Percentiles rank a stretch among this genome's conserved stretches.
These are phyloP conservation scores for Aspergillus sp. DNA, from an alignment of 2,329 filamentous ascomycete species.

Conservation along the genomic window DNA sequence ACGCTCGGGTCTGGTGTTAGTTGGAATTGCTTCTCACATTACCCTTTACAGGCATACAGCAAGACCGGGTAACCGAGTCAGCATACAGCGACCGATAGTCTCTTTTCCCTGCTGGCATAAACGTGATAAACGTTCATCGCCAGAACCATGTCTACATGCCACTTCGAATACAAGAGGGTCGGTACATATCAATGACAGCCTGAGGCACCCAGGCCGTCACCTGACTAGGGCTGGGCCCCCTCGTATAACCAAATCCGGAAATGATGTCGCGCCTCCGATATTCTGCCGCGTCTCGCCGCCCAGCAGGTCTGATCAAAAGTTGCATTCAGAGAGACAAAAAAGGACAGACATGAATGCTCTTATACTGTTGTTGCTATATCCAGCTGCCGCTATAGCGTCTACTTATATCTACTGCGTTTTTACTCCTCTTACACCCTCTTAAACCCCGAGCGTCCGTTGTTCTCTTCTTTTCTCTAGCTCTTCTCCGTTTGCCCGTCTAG, in stretches of 20 bases:
- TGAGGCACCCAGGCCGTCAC: neutral
- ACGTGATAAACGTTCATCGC: no score
- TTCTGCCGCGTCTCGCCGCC: slow-evolving; percentile 28
- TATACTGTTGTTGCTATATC: neutral
- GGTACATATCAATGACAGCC: neutral
- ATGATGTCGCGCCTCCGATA: slow-evolving; percentile 16
- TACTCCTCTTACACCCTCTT: neutral
- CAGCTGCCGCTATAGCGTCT: neutral
- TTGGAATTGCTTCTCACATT: no score
- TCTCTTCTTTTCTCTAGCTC: no score
- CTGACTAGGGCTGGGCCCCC: slow-evolving; percentile 3
- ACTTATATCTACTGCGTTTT: neutral
- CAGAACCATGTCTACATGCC: no score
- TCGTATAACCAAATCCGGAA: slow-evolving; percentile 6
- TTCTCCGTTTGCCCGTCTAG: no score
- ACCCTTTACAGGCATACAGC: no score
- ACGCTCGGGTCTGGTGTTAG: no score
- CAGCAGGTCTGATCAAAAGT: slow-evolving; percentile 11
- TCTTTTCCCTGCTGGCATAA: no score
- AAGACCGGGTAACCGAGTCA: no score
- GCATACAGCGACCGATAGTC: no score
- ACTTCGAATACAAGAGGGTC: no score
- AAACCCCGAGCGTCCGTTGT: no score
- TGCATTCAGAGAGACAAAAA: slow-evolving; percentile 4
- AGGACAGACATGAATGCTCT: slow-evolving; percentile 1